Percentiles rank a stretch among this genome's conserved stretches.
These are phyloP conservation scores for Oryza officinalis DNA, from an alignment of 176 grass and related monocot species.

Conservation along the genomic window DNA sequence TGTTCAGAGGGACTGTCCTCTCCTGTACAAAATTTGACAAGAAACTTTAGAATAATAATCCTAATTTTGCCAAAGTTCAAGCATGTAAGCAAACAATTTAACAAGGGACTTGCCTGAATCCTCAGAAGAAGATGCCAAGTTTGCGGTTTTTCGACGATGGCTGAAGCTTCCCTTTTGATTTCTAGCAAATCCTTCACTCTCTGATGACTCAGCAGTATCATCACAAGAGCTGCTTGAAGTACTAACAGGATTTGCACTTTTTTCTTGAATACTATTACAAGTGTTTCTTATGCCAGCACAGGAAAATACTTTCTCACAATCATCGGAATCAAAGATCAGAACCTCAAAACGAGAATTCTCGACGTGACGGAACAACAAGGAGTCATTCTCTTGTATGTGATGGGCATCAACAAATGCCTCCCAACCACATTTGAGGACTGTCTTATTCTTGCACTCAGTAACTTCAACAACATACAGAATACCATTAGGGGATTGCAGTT, in stretches of 20 bases:
- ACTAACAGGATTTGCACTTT: not conserved
- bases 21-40: not conserved
- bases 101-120: conserved; percentile 31
- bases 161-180: not conserved
- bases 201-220: not conserved
- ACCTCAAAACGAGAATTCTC: conserved; percentile 41
- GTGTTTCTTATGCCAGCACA: conserved; percentile 28
- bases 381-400: conserved; percentile 40
- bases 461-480: conserved; percentile 37
- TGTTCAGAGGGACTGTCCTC: not conserved
- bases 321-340: conserved; percentile 37
- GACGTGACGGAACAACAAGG: conserved; percentile 41
- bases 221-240: conserved; percentile 3
- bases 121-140: not conserved
- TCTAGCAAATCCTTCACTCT: not conserved
- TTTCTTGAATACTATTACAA: not conserved
- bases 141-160: not conserved
- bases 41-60: not conserved
- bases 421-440: conserved; percentile 49
- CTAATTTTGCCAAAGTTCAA: not conserved
- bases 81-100: not conserved
- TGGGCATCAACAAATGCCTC: conserved; percentile 40
- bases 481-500: conserved; percentile 41
- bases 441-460: not conserved
- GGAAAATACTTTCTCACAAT: conserved; percentile 36